A percentile compares a stretch with the other conserved stretches of the same genome.
Conservation (phyloP, 2,329 filamentous ascomycete genomes). For the Trichophyton mentagrophytes region DNA sequence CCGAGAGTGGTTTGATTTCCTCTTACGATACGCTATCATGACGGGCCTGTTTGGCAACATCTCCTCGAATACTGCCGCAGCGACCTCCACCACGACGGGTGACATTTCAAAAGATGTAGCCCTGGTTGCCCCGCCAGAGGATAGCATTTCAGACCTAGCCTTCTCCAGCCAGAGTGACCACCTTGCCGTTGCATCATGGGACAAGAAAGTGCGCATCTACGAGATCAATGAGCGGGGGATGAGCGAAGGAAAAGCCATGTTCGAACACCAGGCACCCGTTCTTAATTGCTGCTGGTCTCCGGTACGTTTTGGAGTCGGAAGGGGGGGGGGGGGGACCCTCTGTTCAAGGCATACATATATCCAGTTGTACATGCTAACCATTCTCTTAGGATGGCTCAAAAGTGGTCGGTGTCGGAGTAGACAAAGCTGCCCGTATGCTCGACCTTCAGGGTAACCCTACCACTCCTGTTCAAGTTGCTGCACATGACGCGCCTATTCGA, state of each 20-base stretch:
- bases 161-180: constrained; percentile 71
- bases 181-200: constrained; percentile 86
- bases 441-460: constrained; percentile 54
- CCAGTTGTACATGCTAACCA: neutral
- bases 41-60: constrained; percentile 14
- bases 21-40: neutral
- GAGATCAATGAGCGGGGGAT: constrained; percentile 68
- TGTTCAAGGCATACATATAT: neutral
- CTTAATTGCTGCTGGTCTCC: constrained; percentile 78
- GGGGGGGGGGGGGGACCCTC: too few species aligned
- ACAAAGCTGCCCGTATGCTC: constrained; percentile 80
- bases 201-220: constrained; percentile 96
- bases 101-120: constrained; percentile 83
- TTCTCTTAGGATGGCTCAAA: constrained; percentile 68
- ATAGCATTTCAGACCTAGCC: constrained; percentile 75
- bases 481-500: constrained; percentile 72
- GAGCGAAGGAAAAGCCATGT: constrained; percentile 72
- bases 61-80: constrained; percentile 44
- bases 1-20: too few species aligned
- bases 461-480: constrained; percentile 55
- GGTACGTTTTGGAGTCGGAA: constrained; percentile 40
- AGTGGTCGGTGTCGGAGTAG: constrained; percentile 73
- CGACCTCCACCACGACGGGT: constrained; percentile 49
- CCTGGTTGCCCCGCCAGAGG: constrained; percentile 64
- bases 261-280: constrained; percentile 76